Percentiles rank a stretch among this genome's conserved stretches.
Evolutionary conservation across 495 filamentous ascomycete genomes (phyloP).

Genomic region (Lasiosphaeria miniovina): DNA sequence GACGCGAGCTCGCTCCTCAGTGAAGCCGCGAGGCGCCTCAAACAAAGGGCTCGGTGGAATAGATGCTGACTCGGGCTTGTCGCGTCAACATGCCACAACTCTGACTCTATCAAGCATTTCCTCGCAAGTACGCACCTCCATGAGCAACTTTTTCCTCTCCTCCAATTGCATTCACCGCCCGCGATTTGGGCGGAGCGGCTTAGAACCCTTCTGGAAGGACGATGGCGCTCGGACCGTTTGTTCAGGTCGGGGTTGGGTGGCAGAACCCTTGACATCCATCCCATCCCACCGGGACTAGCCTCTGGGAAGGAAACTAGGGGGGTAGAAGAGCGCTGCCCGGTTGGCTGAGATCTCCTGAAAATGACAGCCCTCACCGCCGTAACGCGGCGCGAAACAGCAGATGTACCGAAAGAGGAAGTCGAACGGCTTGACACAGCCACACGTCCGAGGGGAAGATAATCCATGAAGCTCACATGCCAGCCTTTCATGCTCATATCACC

Average conservation of each 20-base stretch:
- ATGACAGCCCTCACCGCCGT: neutral
- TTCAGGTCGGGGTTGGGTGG: conserved; percentile 4
- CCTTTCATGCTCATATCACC: no score
- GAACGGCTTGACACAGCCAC: no score
- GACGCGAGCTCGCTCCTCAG: neutral
- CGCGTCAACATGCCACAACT: neutral
- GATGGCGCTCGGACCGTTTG: conserved; percentile 4
- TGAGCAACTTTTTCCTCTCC: neutral
- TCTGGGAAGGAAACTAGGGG: conserved; percentile 1
- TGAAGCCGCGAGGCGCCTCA: neutral
- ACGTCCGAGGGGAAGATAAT: no score
- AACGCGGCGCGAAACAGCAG: neutral
- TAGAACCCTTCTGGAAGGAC: conserved; percentile 20
- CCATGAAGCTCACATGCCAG: no score
- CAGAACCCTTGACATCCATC: neutral
- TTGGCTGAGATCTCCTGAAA: neutral
- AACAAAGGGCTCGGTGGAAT: neutral
- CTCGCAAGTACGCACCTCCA: neutral
- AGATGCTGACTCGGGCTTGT: neutral
- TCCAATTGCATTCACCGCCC: neutral
- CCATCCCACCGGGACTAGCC: conserved; percentile 21
- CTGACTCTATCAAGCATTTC: neutral
- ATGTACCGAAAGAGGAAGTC: neutral
- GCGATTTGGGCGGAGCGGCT: neutral
- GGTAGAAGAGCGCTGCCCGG: neutral